Evolutionary conservation across 371 early-diverging fungal species (phyloP), one percentile per base, ranked within the genome.

Genomic region (Lichtheimia ramosa): DNA sequence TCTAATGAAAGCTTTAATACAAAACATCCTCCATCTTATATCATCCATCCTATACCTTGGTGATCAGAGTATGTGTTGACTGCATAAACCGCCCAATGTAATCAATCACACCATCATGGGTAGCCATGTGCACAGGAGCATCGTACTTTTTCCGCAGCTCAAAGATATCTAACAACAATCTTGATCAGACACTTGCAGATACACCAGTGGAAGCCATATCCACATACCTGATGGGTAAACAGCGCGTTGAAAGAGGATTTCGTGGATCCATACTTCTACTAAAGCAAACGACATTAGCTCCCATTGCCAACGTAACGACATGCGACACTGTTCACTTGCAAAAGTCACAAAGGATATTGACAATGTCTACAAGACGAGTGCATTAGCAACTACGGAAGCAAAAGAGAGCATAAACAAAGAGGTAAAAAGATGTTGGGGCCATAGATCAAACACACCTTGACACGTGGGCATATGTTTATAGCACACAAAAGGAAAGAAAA

Each of bases 211-310:
- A 25, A 1, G 0, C 28, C n/a, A 16, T n/a, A 25, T 13, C 7
- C 27, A 41, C 27, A 43, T 63, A 77, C 82, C 73, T 12, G 66
- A 41, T 20, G 85, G 88, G 63, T 85, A 87, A 0, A 85, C 23
- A 5, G 71, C 61, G 1, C 88, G 71, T 16, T 75, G 68, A 58
- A 71, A 78, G 41, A 87, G 67, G 25, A 87, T 81, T 43, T 79
- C 69, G 61, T 84, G 81, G 18, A 87, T 73, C 63, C 83, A 83
- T 28, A 76, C 79, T 63, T 84, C 77, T 16, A 85, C 76, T 80
- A 56, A 21, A 51, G 28, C 43, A 24, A 24, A 52, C 13, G 42
- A 2, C 34, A 34, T 34, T 34, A 34, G 34, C 6, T 34, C 8
- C 10, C 34, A 34, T 34, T 34, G 5, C 10, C 34, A 34, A 34